phyloP scores from a whole-genome alignment of 768 basidiomycete genomes.

The Leccinum truebloodii region DNA sequence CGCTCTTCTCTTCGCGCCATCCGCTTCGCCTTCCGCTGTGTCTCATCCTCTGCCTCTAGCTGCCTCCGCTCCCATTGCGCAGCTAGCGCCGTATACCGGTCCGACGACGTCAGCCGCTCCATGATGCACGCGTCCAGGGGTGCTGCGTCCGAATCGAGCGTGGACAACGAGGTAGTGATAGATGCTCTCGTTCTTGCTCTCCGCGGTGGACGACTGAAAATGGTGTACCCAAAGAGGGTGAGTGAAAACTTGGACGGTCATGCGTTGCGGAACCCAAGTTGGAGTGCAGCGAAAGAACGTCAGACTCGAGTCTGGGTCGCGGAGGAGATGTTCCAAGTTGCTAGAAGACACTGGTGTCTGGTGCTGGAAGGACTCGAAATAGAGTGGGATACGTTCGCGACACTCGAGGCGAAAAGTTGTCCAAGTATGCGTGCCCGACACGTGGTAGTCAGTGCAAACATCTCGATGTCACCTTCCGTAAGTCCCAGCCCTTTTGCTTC shows the following conservation, averaged over 20 bases:
- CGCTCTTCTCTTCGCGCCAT: slow-evolving; percentile 46
- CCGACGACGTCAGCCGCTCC: slow-evolving; percentile 36
- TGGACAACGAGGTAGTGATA: slow-evolving; percentile 36
- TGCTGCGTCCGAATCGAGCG: slow-evolving; percentile 43
- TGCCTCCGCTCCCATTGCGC: slow-evolving; percentile 26
- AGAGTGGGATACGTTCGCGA: too few species aligned
- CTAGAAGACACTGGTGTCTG: too few species aligned
- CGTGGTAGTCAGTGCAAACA: too few species aligned
- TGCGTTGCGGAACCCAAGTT: slow-evolving; percentile 41
- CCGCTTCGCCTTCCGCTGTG: slow-evolving; percentile 48
- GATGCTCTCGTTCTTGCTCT: slow-evolving; percentile 29
- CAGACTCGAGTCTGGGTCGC: slow-evolving; percentile 43
- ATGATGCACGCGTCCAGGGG: slow-evolving; percentile 45
- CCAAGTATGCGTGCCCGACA: too few species aligned
- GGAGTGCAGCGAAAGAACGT: slow-evolving; percentile 55
- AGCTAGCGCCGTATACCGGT: slow-evolving; percentile 30
- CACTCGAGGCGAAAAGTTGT: too few species aligned
- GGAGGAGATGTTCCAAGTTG: too few species aligned
- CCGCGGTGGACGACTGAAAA: slow-evolving; percentile 57
- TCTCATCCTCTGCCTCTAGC: slow-evolving; percentile 40
- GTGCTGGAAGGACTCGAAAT: too few species aligned
- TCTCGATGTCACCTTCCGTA: too few species aligned
- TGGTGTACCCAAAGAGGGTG: slow-evolving; percentile 63
- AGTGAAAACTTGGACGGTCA: slow-evolving; percentile 40
- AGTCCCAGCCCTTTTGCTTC: background rate